Percentiles rank a stretch among this genome's conserved stretches.
Evolutionary conservation across 2,329 filamentous ascomycete species (phyloP).

Genomic region (Drechslerella dactyloides): DNA sequence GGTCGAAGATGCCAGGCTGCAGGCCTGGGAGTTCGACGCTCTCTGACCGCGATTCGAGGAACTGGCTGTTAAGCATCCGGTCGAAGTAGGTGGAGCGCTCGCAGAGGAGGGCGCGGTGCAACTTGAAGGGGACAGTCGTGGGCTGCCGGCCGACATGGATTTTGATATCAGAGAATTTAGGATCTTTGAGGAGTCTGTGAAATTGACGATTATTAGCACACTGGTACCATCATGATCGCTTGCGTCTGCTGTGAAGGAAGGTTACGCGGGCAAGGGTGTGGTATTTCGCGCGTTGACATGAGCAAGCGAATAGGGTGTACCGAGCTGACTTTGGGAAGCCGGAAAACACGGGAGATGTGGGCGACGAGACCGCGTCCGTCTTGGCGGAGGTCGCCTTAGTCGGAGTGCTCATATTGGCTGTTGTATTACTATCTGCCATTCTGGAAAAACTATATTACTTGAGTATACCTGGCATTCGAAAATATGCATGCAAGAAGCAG

Average conservation of each 20-base stretch:
- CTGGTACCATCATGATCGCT: too few species aligned
- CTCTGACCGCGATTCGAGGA: constrained; percentile 9
- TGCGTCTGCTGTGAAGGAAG: too few species aligned
- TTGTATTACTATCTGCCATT: constrained; percentile 16
- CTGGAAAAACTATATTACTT: too few species aligned
- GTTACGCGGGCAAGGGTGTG: constrained; percentile 4
- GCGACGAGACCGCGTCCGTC: background rate
- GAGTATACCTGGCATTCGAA: too few species aligned
- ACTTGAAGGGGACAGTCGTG: constrained; percentile 31
- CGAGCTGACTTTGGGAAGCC: constrained; percentile 26
- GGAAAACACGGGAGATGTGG: constrained; percentile 4
- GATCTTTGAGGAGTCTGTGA: constrained; percentile 18
- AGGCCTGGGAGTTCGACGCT: constrained; percentile 17
- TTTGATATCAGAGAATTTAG: constrained; percentile 26
- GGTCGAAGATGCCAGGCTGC: constrained; percentile 9
- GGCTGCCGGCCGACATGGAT: constrained; percentile 15
- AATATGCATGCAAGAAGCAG: too few species aligned
- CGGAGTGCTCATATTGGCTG: background rate
- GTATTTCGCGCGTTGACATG: constrained; percentile 11
- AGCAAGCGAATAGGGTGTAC: background rate
- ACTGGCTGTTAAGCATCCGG: constrained; percentile 31
- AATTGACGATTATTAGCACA: constrained; percentile 2
- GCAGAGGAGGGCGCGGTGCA: constrained; percentile 52
- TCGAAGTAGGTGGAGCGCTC: constrained; percentile 52
- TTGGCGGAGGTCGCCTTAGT: background rate